Conservation (phyloP, 2,329 filamentous ascomycete species). For the Exophiala aquamarina region DNA sequence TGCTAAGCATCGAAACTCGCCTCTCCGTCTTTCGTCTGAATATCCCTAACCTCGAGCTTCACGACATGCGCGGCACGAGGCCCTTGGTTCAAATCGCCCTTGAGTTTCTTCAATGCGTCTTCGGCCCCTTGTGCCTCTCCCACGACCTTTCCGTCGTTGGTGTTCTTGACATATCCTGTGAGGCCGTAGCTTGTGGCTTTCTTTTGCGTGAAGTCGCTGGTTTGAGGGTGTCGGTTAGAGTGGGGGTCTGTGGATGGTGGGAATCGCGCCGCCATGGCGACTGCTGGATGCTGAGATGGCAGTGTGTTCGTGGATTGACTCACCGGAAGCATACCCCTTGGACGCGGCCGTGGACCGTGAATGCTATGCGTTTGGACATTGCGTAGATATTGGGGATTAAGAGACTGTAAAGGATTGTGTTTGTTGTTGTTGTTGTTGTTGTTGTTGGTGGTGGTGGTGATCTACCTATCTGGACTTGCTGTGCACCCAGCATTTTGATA, state of each 20-base stretch:
- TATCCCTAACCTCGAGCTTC: constrained; percentile 68
- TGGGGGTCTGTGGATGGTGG: no score
- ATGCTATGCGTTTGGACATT: constrained; percentile 27
- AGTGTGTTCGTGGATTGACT: not conserved
- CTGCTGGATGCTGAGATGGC: no score
- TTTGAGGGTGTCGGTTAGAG: not conserved
- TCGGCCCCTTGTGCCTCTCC: constrained; percentile 82
- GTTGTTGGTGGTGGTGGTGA: not conserved
- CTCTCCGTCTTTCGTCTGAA: constrained; percentile 67
- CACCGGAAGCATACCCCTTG: constrained; percentile 30
- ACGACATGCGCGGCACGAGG: constrained; percentile 71
- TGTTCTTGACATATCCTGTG: constrained; percentile 52
- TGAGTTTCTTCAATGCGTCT: constrained; percentile 64
- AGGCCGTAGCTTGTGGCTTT: constrained; percentile 43
- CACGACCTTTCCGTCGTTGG: constrained; percentile 60
- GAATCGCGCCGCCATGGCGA: no score
- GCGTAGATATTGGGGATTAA: no score
- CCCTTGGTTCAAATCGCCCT: constrained; percentile 73
- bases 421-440: not conserved
- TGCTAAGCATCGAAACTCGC: constrained; percentile 13
- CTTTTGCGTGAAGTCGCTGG: constrained; percentile 44
- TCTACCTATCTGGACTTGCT: not conserved
- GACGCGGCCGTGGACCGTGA: constrained; percentile 26
- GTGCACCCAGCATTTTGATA: not conserved
- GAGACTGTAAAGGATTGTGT: no score